A percentile compares a stretch with the other conserved stretches of the same genome.
phyloP scores from a whole-genome alignment of 1,284 basidiomycete genomes.

The Lignosus rhinocerotis region DNA sequence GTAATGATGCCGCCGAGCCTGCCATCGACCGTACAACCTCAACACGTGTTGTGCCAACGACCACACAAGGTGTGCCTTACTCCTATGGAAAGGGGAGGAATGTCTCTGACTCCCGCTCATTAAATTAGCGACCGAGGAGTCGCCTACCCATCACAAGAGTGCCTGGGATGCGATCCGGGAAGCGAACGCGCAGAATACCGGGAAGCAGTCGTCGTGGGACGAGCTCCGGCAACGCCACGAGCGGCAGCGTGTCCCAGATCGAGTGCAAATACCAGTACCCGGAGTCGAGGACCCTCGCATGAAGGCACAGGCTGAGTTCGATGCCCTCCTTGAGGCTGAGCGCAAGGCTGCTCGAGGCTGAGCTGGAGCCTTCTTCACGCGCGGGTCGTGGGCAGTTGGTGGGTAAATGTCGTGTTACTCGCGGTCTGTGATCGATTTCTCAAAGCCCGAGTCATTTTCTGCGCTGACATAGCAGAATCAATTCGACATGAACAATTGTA shows the following conservation, averaged over 20 bases:
- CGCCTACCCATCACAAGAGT: constrained; percentile 27
- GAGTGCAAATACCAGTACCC: constrained; percentile 10
- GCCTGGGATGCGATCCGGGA: constrained; percentile 68
- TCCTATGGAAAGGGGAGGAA: background rate
- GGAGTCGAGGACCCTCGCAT: constrained; percentile 38
- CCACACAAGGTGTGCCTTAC: background rate
- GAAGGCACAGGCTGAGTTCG: constrained; percentile 55
- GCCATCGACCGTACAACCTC: constrained; percentile 3
- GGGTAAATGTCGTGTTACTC: constrained; percentile 1
- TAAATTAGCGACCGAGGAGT: constrained; percentile 6
- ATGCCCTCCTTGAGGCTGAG: constrained; percentile 59
- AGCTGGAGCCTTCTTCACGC: background rate
- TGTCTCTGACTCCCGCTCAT: background rate
- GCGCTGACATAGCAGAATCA: background rate
- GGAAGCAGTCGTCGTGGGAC: constrained; percentile 63
- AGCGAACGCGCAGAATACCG: constrained; percentile 45
- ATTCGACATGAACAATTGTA: background rate
- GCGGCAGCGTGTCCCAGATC: constrained; percentile 31
- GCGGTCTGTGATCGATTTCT: constrained; percentile 1
- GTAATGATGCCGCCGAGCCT: constrained; percentile 6
- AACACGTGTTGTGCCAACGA: background rate
- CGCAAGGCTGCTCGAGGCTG: constrained; percentile 37
- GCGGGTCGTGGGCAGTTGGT: background rate
- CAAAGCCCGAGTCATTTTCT: background rate
- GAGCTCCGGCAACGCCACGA: constrained; percentile 61